phyloP scores from a whole-genome alignment of 2,329 filamentous ascomycete species.

The Ceratocystis albifundus region DNA sequence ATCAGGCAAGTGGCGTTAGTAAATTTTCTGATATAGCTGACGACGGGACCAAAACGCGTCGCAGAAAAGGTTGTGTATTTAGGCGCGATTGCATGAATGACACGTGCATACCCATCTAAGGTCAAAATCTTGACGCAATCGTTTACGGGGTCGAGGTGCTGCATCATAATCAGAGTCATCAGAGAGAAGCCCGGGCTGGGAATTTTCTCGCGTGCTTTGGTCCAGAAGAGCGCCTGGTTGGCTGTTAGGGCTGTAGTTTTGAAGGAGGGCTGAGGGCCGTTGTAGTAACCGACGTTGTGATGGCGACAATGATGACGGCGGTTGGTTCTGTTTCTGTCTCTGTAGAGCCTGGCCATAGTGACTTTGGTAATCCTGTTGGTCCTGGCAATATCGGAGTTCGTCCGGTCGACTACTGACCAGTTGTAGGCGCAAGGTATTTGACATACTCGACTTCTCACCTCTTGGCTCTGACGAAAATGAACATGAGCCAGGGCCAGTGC shows the following conservation, averaged over 20 bases:
- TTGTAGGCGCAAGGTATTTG: neutral
- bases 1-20: neutral
- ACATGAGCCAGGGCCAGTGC: neutral
- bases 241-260: neutral
- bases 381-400: neutral
- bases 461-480: too few species aligned
- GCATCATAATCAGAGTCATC: neutral
- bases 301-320: neutral
- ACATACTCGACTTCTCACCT: neutral
- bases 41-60: neutral
- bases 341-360: neutral
- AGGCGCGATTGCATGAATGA: neutral
- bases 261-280: neutral
- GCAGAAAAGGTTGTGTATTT: neutral
- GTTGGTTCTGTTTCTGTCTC: neutral
- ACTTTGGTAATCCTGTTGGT: neutral
- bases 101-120: constrained; percentile 11
- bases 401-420: neutral
- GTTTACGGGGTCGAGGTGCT: constrained; percentile 10
- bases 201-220: neutral
- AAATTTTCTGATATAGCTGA: neutral
- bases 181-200: neutral
- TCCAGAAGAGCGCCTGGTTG: neutral
- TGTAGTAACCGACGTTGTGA: neutral
- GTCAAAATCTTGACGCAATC: neutral